A percentile compares a stretch with the other conserved stretches of the same genome.
phyloP scores from a whole-genome alignment of 2,329 filamentous ascomycete genomes.

The Sporothrix pseudoabietina region DNA sequence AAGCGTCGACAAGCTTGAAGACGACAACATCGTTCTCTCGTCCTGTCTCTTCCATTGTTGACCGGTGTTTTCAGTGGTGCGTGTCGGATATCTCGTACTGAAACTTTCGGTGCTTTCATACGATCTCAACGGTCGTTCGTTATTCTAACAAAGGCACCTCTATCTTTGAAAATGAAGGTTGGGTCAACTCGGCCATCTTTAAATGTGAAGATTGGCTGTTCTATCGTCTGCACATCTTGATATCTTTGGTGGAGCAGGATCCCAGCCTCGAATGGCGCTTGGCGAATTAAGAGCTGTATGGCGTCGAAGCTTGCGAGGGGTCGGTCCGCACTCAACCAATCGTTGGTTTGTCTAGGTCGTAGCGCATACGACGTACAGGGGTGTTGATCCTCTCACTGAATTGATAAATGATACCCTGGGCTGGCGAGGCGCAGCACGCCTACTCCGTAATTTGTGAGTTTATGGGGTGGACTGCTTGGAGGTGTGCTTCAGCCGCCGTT shows the following conservation, averaged over 20 bases:
- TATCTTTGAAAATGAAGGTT: neutral
- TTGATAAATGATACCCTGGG: constrained; percentile 11
- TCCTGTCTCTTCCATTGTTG: neutral
- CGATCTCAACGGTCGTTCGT: neutral
- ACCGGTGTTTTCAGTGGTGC: neutral
- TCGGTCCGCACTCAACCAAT: constrained; percentile 11
- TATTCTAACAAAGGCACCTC: neutral
- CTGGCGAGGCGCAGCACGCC: constrained; percentile 12
- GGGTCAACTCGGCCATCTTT: neutral
- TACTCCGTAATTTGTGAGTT: neutral
- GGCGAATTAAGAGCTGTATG: neutral
- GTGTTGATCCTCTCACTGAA: constrained; percentile 1
- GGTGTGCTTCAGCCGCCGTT: neutral
- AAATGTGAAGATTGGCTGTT: neutral
- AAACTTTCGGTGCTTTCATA: neutral
- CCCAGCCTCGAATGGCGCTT: neutral
- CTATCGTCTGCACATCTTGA: neutral
- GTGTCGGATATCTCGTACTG: neutral
- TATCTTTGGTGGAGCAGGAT: neutral
- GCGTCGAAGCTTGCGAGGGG: constrained; percentile 3
- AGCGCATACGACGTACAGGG: neutral
- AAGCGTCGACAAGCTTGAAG: constrained; percentile 20
- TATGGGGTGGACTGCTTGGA: neutral
- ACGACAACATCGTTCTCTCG: constrained; percentile 11
- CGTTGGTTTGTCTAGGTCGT: neutral